Base-by-base conservation (phyloP, 1,139 yeast species). In the Sugiyamaella neomexicana region DNA sequence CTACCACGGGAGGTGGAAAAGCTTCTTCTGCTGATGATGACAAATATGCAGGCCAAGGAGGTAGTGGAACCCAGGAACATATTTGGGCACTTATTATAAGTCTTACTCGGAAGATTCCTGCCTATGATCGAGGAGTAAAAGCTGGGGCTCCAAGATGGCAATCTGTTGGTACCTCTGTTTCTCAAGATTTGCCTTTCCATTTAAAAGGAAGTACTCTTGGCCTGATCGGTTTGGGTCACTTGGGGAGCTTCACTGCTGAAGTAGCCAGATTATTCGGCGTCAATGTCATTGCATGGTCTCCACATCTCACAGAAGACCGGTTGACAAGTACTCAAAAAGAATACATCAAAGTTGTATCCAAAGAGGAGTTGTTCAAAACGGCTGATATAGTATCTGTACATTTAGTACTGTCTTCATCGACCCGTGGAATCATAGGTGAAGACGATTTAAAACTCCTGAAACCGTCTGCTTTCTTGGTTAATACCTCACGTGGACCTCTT, bases 221-320 rank as follows among this genome's bases (percentile, higher is more conserved):
- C 36, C 77, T 85, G 36, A 71, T 84, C 50, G 90, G 89, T 1
- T 73, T 85, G 73, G 90, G 90, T 31, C 86, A 88, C 17, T 82
- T 85, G 67, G 90, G 89, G 38, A 75, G 83, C 52, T 82, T 84
- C 44, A 80, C 84, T 52, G 77, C 85, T 38, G 77, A 77, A 58
- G 75, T 86, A 64, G 74, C 83, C 58, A 67, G 72, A 61, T 86
- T 86, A 16, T 83, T 85, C 68, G 88, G 78, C 86, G 65, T 69
- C 72, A 46, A 75, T 72, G 66, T 73, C 81, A 62, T 60, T 74
- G 15, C 72, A 77, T 12, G 85, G 81, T 46, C 72, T 77, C 62
- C 88, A 80, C 58, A 60, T 37, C 47, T 60, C 45, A 60, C 63
- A 1, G 53, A 40, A 15, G 61, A 52, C 27, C 46, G 59, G 6